phyloP scores from a whole-genome alignment of 2,329 filamentous ascomycete species.

The Cladophialophora yegresii region DNA sequence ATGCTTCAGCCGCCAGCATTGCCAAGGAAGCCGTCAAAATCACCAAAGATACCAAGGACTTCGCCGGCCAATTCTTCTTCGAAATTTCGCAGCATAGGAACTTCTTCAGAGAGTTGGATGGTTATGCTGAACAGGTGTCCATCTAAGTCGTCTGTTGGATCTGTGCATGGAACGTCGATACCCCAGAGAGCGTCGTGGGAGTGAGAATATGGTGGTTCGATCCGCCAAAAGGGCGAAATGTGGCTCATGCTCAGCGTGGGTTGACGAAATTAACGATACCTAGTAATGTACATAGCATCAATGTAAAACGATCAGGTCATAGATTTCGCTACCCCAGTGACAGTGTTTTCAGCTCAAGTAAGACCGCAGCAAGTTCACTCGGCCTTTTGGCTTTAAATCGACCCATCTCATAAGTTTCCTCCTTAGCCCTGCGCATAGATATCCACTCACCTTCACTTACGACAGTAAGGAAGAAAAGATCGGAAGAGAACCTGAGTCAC shows the following conservation, averaged over 20 bases:
- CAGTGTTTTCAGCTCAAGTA: neutral
- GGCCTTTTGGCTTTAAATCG: neutral
- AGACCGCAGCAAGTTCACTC: neutral
- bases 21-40: slow-evolving; percentile 65
- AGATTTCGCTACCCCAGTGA: neutral
- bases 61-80: slow-evolving; percentile 70
- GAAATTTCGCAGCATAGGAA: slow-evolving; percentile 72
- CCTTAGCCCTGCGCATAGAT: neutral
- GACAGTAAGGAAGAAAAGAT: neutral
- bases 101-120: slow-evolving; percentile 72
- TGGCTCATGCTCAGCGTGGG: neutral
- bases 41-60: slow-evolving; percentile 66
- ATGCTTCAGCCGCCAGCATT: slow-evolving; percentile 48
- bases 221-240: neutral
- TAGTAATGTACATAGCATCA: neutral
- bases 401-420: neutral
- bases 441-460: neutral
- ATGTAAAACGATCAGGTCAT: neutral
- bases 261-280: neutral
- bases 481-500: neutral
- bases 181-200: neutral
- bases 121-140: slow-evolving; percentile 49
- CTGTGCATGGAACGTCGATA: neutral
- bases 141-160: neutral
- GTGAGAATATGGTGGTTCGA: neutral